phyloP scores from a whole-genome alignment of 2,329 filamentous ascomycete genomes.

The Hymenoscyphus fraxineus region DNA sequence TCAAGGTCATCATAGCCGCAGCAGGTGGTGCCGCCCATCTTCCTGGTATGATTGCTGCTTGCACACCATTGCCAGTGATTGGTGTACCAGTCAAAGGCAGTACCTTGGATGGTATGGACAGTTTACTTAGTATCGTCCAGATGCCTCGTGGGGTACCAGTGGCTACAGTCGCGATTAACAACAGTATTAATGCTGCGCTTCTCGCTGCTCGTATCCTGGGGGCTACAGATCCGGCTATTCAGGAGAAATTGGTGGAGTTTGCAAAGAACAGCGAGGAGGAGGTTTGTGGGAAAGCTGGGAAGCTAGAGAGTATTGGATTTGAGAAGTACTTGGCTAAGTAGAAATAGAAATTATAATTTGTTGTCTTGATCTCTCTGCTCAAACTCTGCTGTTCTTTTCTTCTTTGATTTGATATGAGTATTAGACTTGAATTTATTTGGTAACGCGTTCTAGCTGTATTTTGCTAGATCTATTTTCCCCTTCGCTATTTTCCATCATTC shows the following conservation, averaged over 20 bases:
- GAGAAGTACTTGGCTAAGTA: conserved; percentile 28
- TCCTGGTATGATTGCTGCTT: conserved; percentile 70
- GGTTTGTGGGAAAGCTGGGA: conserved; percentile 50
- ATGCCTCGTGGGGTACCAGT: conserved; percentile 73
- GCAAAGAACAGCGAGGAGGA: conserved; percentile 42
- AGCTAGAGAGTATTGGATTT: conserved; percentile 53
- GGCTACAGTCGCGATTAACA: conserved; percentile 76
- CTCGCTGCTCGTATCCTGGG: conserved; percentile 68
- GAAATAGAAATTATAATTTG: neutral
- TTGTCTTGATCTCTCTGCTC: neutral
- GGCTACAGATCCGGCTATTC: conserved; percentile 51
- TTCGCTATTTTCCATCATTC: too few species aligned
- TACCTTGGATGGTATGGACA: conserved; percentile 68
- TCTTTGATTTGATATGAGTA: neutral
- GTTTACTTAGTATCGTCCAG: conserved; percentile 69
- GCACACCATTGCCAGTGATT: conserved; percentile 70
- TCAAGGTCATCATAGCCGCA: conserved; percentile 46
- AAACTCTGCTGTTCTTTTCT: neutral
- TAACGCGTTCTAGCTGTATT: too few species aligned
- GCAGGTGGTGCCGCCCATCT: conserved; percentile 73
- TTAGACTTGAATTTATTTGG: neutral
- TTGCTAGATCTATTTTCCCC: too few species aligned
- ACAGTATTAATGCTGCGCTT: conserved; percentile 72
- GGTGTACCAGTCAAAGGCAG: conserved; percentile 75
- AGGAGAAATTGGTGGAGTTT: conserved; percentile 56